A percentile compares a stretch with the other conserved stretches of the same genome.
Evolutionary conservation across 495 filamentous ascomycete genomes (phyloP).

Genomic region (Terfezia claveryi): DNA sequence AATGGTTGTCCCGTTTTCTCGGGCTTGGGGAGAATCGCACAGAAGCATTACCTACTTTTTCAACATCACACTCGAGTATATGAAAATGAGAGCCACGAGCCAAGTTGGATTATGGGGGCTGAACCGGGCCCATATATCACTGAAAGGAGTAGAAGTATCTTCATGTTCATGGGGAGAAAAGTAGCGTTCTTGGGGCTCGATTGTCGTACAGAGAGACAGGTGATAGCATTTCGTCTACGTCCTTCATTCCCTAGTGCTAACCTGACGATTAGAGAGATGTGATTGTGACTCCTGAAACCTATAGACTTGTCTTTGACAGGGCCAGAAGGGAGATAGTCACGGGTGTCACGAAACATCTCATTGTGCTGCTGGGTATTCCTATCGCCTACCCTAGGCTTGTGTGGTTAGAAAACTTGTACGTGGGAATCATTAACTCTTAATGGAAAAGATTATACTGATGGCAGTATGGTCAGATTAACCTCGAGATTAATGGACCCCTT

Average conservation of each 20-base stretch:
- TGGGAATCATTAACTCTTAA: not conserved
- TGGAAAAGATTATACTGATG: not conserved
- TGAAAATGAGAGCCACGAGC: conserved; percentile 61
- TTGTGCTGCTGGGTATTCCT: conserved; percentile 66
- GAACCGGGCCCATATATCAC: conserved; percentile 75
- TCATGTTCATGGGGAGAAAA: conserved; percentile 57
- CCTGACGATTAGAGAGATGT: conserved; percentile 34
- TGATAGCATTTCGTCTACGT: conserved; percentile 17
- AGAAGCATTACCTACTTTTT: conserved; percentile 97
- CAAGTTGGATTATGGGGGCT: conserved; percentile 71
- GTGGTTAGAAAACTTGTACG: conserved; percentile 45
- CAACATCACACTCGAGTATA: conserved; percentile 75
- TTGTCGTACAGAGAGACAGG: conserved; percentile 68
- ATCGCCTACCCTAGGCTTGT: conserved; percentile 86
- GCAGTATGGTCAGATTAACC: conserved; percentile 37
- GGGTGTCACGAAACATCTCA: conserved; percentile 69
- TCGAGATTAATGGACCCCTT: conserved; percentile 64
- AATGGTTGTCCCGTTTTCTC: conserved; percentile 82
- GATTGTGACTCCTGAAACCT: conserved; percentile 60
- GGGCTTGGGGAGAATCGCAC: conserved; percentile 71
- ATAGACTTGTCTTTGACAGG: conserved; percentile 64
- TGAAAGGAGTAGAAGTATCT: conserved; percentile 62
- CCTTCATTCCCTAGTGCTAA: conserved; percentile 11
- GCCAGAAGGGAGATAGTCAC: conserved; percentile 57
- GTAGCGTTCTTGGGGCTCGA: conserved; percentile 73